Evolutionary conservation across 108 stramenopile genomes (phyloP).

Genomic region (Cyclotella atomus): DNA sequence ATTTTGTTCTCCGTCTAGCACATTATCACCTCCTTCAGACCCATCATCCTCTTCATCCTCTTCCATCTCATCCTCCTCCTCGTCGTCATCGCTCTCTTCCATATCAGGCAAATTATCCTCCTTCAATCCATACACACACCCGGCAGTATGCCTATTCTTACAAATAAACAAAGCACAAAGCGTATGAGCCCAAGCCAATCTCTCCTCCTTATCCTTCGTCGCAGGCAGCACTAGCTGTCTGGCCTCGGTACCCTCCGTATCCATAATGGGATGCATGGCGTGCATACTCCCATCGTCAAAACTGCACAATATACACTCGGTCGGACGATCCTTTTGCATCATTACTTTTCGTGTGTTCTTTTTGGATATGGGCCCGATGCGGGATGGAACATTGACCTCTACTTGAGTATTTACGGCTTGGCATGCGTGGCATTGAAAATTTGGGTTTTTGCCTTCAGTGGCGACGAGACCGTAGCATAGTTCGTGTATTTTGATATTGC

Average conservation of each 20-base stretch:
- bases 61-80: neutral
- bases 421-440: constrained; percentile 61
- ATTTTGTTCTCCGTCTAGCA: neutral
- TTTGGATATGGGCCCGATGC: constrained; percentile 26
- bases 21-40: neutral
- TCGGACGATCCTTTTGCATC: constrained; percentile 45
- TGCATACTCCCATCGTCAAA: constrained; percentile 41
- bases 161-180: constrained; percentile 42
- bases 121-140: constrained; percentile 49
- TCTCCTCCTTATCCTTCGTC: constrained; percentile 9
- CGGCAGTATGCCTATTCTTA: constrained; percentile 10
- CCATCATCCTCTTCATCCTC: neutral
- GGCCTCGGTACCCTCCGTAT: constrained; percentile 46
- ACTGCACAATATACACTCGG: constrained; percentile 58
- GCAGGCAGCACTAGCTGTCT: constrained; percentile 41
- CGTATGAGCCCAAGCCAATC: constrained; percentile 63
- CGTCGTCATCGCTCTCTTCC: constrained; percentile 10
- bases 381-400: constrained; percentile 49
- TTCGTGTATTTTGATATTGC: constrained; percentile 53
- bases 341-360: constrained; percentile 29
- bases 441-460: constrained; percentile 17
- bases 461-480: constrained; percentile 49
- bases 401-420: constrained; percentile 37
- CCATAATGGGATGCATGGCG: constrained; percentile 67
- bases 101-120: constrained; percentile 31